A percentile compares a stretch with the other conserved stretches of the same genome.
These are phyloP conservation scores for Globisporangium cylindrosporum DNA, from an alignment of 352 stramenopile genomes.

Conservation along the genomic window DNA sequence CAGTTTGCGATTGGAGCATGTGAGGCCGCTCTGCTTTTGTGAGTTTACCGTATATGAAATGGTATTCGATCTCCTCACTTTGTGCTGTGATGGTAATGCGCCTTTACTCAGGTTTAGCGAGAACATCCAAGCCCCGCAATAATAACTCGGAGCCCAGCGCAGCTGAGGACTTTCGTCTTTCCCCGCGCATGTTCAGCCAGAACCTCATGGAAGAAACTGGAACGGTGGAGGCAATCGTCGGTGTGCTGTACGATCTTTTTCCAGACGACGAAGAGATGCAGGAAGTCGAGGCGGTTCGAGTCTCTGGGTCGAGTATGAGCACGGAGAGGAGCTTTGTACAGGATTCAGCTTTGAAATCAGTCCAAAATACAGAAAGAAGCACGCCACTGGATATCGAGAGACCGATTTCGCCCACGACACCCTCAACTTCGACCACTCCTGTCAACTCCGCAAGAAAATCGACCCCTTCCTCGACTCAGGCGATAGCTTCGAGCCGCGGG, in stretches of 20 bases:
- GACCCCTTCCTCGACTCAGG: neutral
- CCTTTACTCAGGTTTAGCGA: conserved; percentile 30
- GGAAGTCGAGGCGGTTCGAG: neutral
- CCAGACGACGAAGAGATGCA: conserved; percentile 37
- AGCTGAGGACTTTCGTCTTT: conserved; percentile 52
- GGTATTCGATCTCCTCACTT: neutral
- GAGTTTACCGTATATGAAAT: neutral
- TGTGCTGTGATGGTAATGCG: neutral
- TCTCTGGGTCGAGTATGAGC: neutral
- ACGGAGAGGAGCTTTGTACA: neutral
- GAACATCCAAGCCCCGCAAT: conserved; percentile 24
- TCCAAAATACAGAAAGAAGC: neutral
- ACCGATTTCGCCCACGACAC: conserved; percentile 11
- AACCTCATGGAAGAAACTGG: conserved; percentile 69
- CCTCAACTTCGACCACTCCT: conserved; percentile 10
- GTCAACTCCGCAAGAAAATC: conserved; percentile 7
- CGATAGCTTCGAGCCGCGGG: no score
- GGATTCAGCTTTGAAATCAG: neutral
- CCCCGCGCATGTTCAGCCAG: conserved; percentile 58
- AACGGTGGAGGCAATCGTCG: conserved; percentile 53
- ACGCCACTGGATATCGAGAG: neutral
- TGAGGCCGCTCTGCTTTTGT: conserved; percentile 22
- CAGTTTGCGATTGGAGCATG: conserved; percentile 63
- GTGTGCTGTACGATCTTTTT: conserved; percentile 69
- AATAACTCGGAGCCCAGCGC: conserved; percentile 29